phyloP scores from a whole-genome alignment of 768 basidiomycete species.

The Xerocomellus chrysenteron region DNA sequence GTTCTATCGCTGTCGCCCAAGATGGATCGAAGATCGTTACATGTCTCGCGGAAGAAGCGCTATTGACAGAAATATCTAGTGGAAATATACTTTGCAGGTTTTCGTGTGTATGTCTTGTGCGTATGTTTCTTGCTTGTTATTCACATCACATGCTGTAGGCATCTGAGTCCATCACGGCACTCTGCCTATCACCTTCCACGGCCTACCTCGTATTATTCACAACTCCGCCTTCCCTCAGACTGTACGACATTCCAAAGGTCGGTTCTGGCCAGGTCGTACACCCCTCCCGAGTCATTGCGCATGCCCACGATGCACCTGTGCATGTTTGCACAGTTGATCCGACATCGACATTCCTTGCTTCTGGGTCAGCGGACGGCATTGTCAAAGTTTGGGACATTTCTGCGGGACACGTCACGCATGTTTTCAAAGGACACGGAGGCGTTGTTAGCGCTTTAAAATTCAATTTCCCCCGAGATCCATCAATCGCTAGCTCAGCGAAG shows the following conservation, averaged over 20 bases:
- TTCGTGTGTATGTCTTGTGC: conserved; percentile 61
- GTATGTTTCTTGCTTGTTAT: background rate
- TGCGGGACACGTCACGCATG: conserved; percentile 87
- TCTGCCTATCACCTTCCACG: conserved; percentile 77
- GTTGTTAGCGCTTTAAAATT: conserved; percentile 90
- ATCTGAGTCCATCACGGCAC: conserved; percentile 76
- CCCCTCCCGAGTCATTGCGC: conserved; percentile 73
- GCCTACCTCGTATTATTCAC: conserved; percentile 79
- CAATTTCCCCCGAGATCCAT: conserved; percentile 68
- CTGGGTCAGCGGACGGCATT: conserved; percentile 92
- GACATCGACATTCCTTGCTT: conserved; percentile 87
- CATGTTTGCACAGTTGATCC: conserved; percentile 85
- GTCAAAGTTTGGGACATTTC: conserved; percentile 96
- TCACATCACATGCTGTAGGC: conserved; percentile 53
- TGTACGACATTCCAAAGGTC: conserved; percentile 73
- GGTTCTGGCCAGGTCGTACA: conserved; percentile 50
- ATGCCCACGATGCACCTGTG: conserved; percentile 91
- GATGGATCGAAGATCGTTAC: conserved; percentile 83
- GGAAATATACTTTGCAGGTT: conserved; percentile 81
- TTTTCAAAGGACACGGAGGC: conserved; percentile 97
- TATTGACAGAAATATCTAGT: conserved; percentile 76
- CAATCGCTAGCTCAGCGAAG: conserved; percentile 43
- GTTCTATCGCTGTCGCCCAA: conserved; percentile 74
- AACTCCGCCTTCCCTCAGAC: conserved; percentile 73
- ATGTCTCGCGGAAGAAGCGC: conserved; percentile 81